phyloP scores from a whole-genome alignment of 1,284 basidiomycete genomes.

The Leccinum pseudoinsigne region DNA sequence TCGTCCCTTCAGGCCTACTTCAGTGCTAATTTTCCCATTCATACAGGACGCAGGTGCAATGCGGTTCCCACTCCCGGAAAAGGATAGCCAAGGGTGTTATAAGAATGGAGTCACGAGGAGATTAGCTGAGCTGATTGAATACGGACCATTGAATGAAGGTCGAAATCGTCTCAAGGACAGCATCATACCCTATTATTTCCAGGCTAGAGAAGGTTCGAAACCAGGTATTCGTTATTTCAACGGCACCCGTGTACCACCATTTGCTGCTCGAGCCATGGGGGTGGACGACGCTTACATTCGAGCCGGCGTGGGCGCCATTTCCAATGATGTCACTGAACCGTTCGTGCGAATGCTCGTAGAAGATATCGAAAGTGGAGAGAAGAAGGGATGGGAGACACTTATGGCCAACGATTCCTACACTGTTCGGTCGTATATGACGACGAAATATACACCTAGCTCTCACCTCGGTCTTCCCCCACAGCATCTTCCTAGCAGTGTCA shows the following conservation, averaged over 20 bases:
- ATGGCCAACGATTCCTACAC: constrained; percentile 14
- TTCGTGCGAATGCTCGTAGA: constrained; percentile 12
- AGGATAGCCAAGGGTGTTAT: constrained; percentile 14
- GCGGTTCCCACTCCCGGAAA: constrained; percentile 26
- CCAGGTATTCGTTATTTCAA: constrained; percentile 19
- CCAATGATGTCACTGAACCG: constrained; percentile 9
- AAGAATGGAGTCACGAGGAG: constrained; percentile 32
- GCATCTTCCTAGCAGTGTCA: constrained; percentile 17
- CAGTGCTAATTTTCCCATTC: neutral
- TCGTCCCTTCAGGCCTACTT: neutral
- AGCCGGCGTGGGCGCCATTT: constrained; percentile 15
- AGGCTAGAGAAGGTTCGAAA: neutral
- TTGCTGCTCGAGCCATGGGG: constrained; percentile 13
- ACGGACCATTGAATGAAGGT: constrained; percentile 18
- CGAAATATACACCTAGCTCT: constrained; percentile 21
- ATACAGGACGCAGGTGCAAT: constrained; percentile 35
- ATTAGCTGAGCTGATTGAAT: constrained; percentile 28
- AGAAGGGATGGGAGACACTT: constrained; percentile 18
- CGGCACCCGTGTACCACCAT: constrained; percentile 8
- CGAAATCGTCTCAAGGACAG: constrained; percentile 6
- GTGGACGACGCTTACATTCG: constrained; percentile 15
- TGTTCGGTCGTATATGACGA: constrained; percentile 18
- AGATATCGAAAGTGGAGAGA: constrained; percentile 9
- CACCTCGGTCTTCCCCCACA: constrained; percentile 16
- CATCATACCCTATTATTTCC: constrained; percentile 16